Conservation (phyloP, 2,329 filamentous ascomycete genomes). For the Xylaria multiplex region DNA sequence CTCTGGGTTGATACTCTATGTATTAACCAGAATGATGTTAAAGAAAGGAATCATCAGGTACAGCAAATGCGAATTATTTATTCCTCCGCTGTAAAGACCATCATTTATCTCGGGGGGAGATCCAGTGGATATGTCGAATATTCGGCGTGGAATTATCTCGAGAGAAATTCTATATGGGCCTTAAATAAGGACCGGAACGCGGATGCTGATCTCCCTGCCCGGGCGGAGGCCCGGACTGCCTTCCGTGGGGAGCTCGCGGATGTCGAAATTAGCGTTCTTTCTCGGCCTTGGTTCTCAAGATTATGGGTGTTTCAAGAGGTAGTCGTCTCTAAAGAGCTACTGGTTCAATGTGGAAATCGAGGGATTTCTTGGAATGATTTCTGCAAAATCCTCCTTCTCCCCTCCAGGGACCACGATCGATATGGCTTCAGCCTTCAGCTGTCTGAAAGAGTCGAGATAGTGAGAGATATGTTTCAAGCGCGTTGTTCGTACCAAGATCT, state of each 20-base stretch:
- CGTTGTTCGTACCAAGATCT: slow-evolving; percentile 12
- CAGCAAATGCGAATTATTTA: slow-evolving; percentile 14
- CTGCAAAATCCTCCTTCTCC: slow-evolving; percentile 9
- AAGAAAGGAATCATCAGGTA: slow-evolving; percentile 17
- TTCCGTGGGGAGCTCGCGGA: slow-evolving; percentile 12
- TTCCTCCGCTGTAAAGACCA: slow-evolving; percentile 5
- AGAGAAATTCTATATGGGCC: slow-evolving; percentile 9
- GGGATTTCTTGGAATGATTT: slow-evolving; percentile 19
- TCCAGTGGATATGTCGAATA: background rate
- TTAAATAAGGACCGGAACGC: slow-evolving; percentile 1
- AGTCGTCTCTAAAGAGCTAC: slow-evolving; percentile 11
- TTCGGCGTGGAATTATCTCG: slow-evolving; percentile 14
- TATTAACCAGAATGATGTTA: slow-evolving; percentile 9
- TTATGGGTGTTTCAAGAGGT: slow-evolving; percentile 24
- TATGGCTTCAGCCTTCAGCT: background rate
- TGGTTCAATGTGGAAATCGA: slow-evolving; percentile 14
- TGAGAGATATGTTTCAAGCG: slow-evolving; percentile 14
- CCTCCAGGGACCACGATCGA: background rate
- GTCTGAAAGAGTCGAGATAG: background rate
- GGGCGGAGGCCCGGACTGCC: background rate
- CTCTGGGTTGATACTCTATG: slow-evolving; percentile 13
- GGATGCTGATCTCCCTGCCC: background rate
- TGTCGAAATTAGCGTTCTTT: slow-evolving; percentile 8
- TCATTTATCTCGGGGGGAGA: slow-evolving; percentile 7
- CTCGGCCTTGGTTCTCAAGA: slow-evolving; percentile 13